Base-by-base conservation (phyloP, 1,139 yeast species). In the Debaryomyces psychrophilus region DNA sequence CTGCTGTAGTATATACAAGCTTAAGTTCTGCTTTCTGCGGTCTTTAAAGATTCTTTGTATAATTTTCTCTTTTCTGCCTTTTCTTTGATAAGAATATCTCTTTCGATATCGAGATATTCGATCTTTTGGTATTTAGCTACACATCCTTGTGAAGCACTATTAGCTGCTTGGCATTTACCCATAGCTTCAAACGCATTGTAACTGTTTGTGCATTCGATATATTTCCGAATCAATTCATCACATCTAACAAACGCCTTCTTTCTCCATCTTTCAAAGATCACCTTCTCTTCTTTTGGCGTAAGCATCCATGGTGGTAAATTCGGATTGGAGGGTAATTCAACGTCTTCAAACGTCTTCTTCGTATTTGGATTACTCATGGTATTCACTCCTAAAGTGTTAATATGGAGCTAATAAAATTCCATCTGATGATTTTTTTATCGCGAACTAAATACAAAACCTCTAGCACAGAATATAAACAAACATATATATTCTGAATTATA, bases 231-330 rank as follows among this genome's bases (percentile, higher is more conserved):
- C 48, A 76, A 70, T 31, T 77, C 84, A 57, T 85, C 90, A 64
- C 97, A 90, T 51, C 71, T 69, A 42, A 78, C 75, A 69, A 90
- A 87, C 0, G 96, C 82, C 62, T 78, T 79, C 51, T 77, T 82
- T 65, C 90, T 87, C 83, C 95, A 84, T 57, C 90, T 79, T 56
- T 82, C 84, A 55, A 90, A 82, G 29, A 90, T 83, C 54, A 85
- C 81, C 66, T 85, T 85, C 61, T 90, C 97, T 61, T 90, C 97
- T 55, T 79, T 79, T 3, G 97, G 96, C 0, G 95, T 82, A 35
- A 90, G 73, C 56, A 89, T 80, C 97, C 97, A 90, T 11, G 82
- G 73, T 1, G 96, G 96, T 37, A 87, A 66, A 53, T 67, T 69
- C 25, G 79, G 79, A 55, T 75, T 72, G 8, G 75, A 64, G 37